A percentile compares a stretch with the other conserved stretches of the same genome.
phyloP scores from a whole-genome alignment of 345 rosid genomes.

The Litchi chinensis region DNA sequence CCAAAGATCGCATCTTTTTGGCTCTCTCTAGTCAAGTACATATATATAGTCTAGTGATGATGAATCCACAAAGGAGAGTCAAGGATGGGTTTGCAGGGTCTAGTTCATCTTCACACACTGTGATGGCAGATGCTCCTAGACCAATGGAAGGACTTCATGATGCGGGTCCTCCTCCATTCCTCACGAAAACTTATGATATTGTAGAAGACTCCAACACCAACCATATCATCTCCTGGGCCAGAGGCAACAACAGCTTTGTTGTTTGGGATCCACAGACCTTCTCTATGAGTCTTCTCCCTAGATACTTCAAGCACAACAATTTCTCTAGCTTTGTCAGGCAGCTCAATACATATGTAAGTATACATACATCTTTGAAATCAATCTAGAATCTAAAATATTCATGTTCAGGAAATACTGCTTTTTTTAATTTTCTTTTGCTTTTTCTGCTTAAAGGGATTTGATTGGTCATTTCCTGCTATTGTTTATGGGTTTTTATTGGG shows the following conservation, averaged over 20 bases:
- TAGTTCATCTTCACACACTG: slow-evolving; percentile 10
- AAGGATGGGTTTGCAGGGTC: slow-evolving; percentile 22
- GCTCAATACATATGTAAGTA: slow-evolving; percentile 79
- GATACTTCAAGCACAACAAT: slow-evolving; percentile 76
- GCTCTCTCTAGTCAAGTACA: background rate
- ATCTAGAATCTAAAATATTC: background rate
- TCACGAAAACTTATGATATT: slow-evolving; percentile 70
- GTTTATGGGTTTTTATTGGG: slow-evolving; percentile 9
- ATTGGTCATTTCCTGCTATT: background rate
- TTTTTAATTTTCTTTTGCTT: background rate
- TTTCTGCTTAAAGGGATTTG: slow-evolving; percentile 1
- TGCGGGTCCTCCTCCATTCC: slow-evolving; percentile 72
- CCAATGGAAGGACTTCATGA: slow-evolving; percentile 70
- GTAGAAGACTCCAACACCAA: slow-evolving; percentile 62
- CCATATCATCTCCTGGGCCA: slow-evolving; percentile 72
- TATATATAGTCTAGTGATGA: slow-evolving; percentile 1
- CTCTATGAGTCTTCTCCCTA: slow-evolving; percentile 56
- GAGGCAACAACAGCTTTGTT: slow-evolving; percentile 61
- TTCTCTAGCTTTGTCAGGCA: slow-evolving; percentile 87
- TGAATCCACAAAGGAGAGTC: slow-evolving; percentile 21
- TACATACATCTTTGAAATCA: background rate
- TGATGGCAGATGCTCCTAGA: slow-evolving; percentile 36
- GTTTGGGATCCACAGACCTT: slow-evolving; percentile 76
- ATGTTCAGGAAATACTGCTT: background rate
- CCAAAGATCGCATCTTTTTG: background rate